Conservation (phyloP, 331 rosid species). For the Quercus phellos region DNA sequence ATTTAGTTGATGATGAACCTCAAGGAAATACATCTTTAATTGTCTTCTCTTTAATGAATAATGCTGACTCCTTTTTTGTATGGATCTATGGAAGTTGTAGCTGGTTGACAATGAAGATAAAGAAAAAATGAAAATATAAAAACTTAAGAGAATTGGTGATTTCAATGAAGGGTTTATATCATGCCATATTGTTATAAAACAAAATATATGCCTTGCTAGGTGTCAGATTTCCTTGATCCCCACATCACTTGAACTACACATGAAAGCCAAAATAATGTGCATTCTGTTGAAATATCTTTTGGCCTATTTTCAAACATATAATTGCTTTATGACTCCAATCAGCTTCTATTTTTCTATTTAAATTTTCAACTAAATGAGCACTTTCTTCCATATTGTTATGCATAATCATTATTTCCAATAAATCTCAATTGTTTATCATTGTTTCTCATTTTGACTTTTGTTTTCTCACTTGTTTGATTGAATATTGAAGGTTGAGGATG, state of each 20-base stretch:
- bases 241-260: not conserved
- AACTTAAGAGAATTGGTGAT: not conserved
- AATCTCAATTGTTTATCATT: not conserved
- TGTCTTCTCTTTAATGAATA: not conserved
- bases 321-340: not conserved
- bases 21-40: not conserved
- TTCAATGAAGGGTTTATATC: not conserved
- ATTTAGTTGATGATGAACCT: not conserved
- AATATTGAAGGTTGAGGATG: slow-evolving; percentile 74
- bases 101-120: not conserved
- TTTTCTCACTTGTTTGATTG: slow-evolving; percentile 19
- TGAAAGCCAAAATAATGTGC: not conserved
- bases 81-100: not conserved
- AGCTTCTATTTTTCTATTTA: not conserved
- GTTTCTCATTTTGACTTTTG: not conserved
- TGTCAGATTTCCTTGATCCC: not conserved
- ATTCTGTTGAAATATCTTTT: not conserved
- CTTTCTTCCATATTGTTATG: not conserved
- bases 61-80: not conserved
- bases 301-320: not conserved
- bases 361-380: not conserved
- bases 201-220: not conserved
- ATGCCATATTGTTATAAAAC: not conserved
- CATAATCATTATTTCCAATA: not conserved
- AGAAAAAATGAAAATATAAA: not conserved